Conservation (phyloP, 2,329 filamentous ascomycete genomes). For the Arthrobotrys sinensis region DNA sequence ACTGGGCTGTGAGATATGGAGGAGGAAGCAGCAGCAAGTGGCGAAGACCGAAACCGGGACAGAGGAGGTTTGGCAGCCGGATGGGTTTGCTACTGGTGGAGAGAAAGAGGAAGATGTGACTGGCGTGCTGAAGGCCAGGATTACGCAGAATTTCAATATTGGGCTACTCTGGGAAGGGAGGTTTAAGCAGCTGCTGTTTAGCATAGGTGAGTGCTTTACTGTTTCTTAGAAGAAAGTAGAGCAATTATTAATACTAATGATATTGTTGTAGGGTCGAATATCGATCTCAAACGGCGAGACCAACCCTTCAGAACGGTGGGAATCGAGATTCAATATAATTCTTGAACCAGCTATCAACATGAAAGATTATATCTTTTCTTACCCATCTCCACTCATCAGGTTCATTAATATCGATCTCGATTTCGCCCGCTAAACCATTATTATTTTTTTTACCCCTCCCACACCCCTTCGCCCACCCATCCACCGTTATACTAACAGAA, state of each 20-base stretch:
- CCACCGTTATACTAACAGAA: slow-evolving; percentile 27
- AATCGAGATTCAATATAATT: slow-evolving; percentile 86
- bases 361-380: background rate
- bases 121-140: slow-evolving; percentile 88
- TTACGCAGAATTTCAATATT: slow-evolving; percentile 90
- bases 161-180: slow-evolving; percentile 93
- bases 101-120: slow-evolving; percentile 73
- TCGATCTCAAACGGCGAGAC: slow-evolving; percentile 83
- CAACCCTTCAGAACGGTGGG: slow-evolving; percentile 83
- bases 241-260: slow-evolving; percentile 4
- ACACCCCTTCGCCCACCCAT: slow-evolving; percentile 1
- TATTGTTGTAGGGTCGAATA: slow-evolving; percentile 76
- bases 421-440: slow-evolving; percentile 18
- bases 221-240: background rate
- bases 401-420: slow-evolving; percentile 23
- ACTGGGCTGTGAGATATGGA: slow-evolving; percentile 93
- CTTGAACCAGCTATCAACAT: slow-evolving; percentile 69
- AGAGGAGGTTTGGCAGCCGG: slow-evolving; percentile 39
- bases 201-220: slow-evolving; percentile 70
- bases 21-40: slow-evolving; percentile 72
- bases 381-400: slow-evolving; percentile 22
- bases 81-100: slow-evolving; percentile 42
- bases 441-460: slow-evolving; percentile 15
- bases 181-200: slow-evolving; percentile 92
- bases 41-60: background rate